phyloP scores from a whole-genome alignment of 2,329 filamentous ascomycete species.

The Beauveria rudraprayagi region DNA sequence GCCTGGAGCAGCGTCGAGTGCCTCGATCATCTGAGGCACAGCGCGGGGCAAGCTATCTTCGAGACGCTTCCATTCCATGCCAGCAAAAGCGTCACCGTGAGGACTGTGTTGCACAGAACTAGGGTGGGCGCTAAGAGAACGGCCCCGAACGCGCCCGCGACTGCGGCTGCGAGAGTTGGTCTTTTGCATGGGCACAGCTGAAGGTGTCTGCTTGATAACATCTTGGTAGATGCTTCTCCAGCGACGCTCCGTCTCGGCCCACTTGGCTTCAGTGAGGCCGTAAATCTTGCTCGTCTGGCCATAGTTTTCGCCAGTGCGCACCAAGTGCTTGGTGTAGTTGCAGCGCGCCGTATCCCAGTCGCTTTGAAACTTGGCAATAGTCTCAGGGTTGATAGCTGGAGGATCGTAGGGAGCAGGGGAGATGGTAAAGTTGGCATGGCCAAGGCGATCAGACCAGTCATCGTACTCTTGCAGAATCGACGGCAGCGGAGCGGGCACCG shows the following conservation, averaged over 20 bases:
- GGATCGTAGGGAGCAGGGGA: conserved; percentile 72
- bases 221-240: conserved; percentile 67
- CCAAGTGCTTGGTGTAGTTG: conserved; percentile 84
- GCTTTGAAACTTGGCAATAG: conserved; percentile 54
- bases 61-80: conserved; percentile 36
- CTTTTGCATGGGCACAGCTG: conserved; percentile 18
- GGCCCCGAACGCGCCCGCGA: conserved; percentile 29
- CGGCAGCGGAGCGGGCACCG: conserved; percentile 36
- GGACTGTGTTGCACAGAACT: conserved; percentile 24
- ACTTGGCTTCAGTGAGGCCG: conserved; percentile 78
- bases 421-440: conserved; percentile 91
- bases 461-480: conserved; percentile 63
- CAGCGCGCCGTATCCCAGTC: conserved; percentile 78
- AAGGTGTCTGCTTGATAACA: conserved; percentile 47
- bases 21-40: conserved; percentile 60
- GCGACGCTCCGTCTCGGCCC: conserved; percentile 66
- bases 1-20: conserved; percentile 56
- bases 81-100: conserved; percentile 32
- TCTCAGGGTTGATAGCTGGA: conserved; percentile 48
- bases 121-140: conserved; percentile 36
- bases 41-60: conserved; percentile 53
- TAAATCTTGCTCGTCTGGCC: conserved; percentile 85
- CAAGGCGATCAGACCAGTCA: conserved; percentile 76
- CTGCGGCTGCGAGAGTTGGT: conserved; percentile 30
- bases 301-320: conserved; percentile 83